These are phyloP conservation scores for Albizia julibrissin DNA, from an alignment of 306 rosid genomes.

Conservation along the genomic window DNA sequence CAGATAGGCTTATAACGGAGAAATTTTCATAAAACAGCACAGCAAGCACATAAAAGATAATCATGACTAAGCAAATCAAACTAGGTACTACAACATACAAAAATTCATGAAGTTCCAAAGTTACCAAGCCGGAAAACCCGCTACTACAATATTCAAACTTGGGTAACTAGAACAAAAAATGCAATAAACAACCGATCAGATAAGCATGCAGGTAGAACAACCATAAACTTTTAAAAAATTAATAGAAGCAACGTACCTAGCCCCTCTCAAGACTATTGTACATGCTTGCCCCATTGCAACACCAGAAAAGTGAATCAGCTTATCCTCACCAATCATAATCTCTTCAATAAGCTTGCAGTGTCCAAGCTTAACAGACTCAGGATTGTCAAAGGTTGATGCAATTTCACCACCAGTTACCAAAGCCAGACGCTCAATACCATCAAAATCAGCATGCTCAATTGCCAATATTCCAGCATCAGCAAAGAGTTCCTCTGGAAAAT, in stretches of 20 bases:
- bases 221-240: not conserved
- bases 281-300: slow-evolving; percentile 97
- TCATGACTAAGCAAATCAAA: not conserved
- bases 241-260: slow-evolving; percentile 58
- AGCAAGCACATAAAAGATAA: not conserved
- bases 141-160: not conserved
- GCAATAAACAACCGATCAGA: not conserved
- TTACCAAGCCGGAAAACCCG: not conserved
- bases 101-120: not conserved
- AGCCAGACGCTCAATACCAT: slow-evolving; percentile 89
- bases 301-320: slow-evolving; percentile 92
- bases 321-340: slow-evolving; percentile 97
- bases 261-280: slow-evolving; percentile 87
- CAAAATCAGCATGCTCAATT: slow-evolving; percentile 99
- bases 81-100: not conserved
- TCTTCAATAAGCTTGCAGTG: slow-evolving; percentile 89
- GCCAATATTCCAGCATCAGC: slow-evolving; percentile 97
- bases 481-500: slow-evolving; percentile 96
- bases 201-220: slow-evolving; percentile 12
- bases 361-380: slow-evolving; percentile 95
- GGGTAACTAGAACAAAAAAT: not conserved
- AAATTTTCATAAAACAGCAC: slow-evolving; percentile 4
- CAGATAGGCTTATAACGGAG: not conserved
- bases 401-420: slow-evolving; percentile 95
- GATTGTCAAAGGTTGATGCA: slow-evolving; percentile 95